These are phyloP conservation scores for Coffea canephora DNA, from an alignment of 257 asterid genomes.

Conservation along the genomic window DNA sequence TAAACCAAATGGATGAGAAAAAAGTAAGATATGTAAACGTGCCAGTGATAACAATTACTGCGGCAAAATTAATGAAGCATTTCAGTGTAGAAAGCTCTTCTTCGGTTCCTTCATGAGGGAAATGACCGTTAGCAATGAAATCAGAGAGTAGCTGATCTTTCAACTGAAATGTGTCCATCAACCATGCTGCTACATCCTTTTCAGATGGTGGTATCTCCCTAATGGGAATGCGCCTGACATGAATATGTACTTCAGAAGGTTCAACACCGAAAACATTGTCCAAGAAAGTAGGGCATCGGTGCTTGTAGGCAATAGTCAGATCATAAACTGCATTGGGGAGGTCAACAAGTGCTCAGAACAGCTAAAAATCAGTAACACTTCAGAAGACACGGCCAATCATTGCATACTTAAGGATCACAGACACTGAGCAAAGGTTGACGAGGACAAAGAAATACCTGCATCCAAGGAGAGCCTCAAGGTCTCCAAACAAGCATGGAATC, in stretches of 20 bases:
- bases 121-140: constrained; percentile 55
- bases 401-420: not conserved
- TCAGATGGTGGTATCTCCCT: constrained; percentile 58
- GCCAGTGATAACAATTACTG: constrained; percentile 54
- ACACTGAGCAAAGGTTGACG: not conserved
- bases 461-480: constrained; percentile 64
- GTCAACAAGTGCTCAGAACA: constrained; percentile 9
- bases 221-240: constrained; percentile 52
- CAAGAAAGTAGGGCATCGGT: constrained; percentile 67
- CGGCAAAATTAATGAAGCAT: constrained; percentile 50
- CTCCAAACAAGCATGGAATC: constrained; percentile 73
- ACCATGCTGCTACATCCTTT: constrained; percentile 54
- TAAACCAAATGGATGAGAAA: constrained; percentile 69
- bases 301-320: constrained; percentile 74
- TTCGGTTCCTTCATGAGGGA: constrained; percentile 67
- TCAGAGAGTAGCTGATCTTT: constrained; percentile 70
- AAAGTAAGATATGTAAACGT: constrained; percentile 53
- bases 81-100: constrained; percentile 49
- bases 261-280: constrained; percentile 83
- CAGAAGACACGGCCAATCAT: not conserved
- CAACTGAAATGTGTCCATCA: constrained; percentile 57
- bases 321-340: constrained; percentile 68
- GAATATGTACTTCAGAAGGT: constrained; percentile 85
- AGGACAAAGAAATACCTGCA: constrained; percentile 53
- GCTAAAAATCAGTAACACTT: not conserved